Percentiles rank a stretch among this genome's conserved stretches.
phyloP scores from a whole-genome alignment of 2,329 filamentous ascomycete genomes.

The Biscogniauxia sp. region DNA sequence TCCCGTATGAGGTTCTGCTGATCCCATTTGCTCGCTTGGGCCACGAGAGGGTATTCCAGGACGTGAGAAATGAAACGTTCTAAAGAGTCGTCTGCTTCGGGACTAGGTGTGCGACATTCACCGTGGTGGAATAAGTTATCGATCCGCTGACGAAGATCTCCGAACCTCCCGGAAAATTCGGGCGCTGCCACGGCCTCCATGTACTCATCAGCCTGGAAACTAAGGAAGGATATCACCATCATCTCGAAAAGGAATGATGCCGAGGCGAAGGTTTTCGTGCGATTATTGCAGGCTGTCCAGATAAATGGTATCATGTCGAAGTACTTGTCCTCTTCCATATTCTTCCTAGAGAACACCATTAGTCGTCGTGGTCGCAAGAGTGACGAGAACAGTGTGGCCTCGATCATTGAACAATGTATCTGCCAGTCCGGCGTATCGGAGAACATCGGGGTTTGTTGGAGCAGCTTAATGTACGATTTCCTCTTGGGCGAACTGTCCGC shows the following conservation, averaged over 20 bases:
- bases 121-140: slow-evolving; percentile 1
- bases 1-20: slow-evolving; percentile 13
- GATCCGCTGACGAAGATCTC: slow-evolving; percentile 13
- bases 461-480: slow-evolving; percentile 3
- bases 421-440: slow-evolving; percentile 18
- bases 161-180: slow-evolving; percentile 6
- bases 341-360: slow-evolving; percentile 17
- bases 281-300: slow-evolving; percentile 21
- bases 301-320: slow-evolving; percentile 24
- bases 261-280: slow-evolving; percentile 16
- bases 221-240: slow-evolving; percentile 20
- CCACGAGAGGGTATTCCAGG: slow-evolving; percentile 10
- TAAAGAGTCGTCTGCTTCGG: too few relatives aligned
- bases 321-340: slow-evolving; percentile 24
- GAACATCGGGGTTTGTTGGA: slow-evolving; percentile 13
- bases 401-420: slow-evolving; percentile 17
- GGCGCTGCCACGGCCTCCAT: slow-evolving; percentile 20
- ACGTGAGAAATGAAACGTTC: too few relatives aligned
- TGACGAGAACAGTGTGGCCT: slow-evolving; percentile 16
- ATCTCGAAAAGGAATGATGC: slow-evolving; percentile 22
- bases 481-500: slow-evolving; percentile 1
- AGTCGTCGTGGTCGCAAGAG: slow-evolving; percentile 15
- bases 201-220: slow-evolving; percentile 22
- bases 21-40: slow-evolving; percentile 12
- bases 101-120: too few relatives aligned